These are phyloP conservation scores for Triadica sebifera DNA, from an alignment of 345 rosid genomes.

Conservation along the genomic window DNA sequence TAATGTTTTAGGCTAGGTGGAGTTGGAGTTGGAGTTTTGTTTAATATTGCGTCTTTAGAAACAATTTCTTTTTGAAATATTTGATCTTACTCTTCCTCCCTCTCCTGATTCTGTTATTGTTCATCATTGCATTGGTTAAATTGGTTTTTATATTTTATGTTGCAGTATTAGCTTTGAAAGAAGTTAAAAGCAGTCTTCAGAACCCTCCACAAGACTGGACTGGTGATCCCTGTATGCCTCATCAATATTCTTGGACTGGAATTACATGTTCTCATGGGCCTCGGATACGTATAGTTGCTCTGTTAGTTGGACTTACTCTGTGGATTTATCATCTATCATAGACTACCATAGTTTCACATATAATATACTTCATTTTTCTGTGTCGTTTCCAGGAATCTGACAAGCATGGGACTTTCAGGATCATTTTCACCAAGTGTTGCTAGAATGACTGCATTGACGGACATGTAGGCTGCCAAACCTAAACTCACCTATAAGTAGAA, in stretches of 20 bases:
- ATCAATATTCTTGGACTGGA: conserved; percentile 73
- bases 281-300: conserved; percentile 58
- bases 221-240: conserved; percentile 89
- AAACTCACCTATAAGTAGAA: neutral
- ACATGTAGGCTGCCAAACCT: conserved; percentile 54
- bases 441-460: conserved; percentile 65
- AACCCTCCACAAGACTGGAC: conserved; percentile 76
- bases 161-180: conserved; percentile 59
- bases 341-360: conserved; percentile 5
- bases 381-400: conserved; percentile 59
- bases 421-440: conserved; percentile 53
- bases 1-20: neutral
- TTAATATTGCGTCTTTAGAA: neutral
- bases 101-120: neutral
- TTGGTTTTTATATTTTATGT: conserved; percentile 1
- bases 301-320: conserved; percentile 52
- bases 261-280: conserved; percentile 62
- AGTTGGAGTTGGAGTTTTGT: neutral
- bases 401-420: conserved; percentile 69
- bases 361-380: conserved; percentile 10
- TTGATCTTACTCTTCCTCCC: neutral
- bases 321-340: conserved; percentile 4
- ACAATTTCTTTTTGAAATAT: neutral
- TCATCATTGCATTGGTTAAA: neutral
- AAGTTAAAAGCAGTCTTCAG: conserved; percentile 41